Evolutionary conservation across 2,329 filamentous ascomycete genomes (phyloP), one percentile per base, ranked within the genome.

Genomic region (Calonectria multiphialidica): DNA sequence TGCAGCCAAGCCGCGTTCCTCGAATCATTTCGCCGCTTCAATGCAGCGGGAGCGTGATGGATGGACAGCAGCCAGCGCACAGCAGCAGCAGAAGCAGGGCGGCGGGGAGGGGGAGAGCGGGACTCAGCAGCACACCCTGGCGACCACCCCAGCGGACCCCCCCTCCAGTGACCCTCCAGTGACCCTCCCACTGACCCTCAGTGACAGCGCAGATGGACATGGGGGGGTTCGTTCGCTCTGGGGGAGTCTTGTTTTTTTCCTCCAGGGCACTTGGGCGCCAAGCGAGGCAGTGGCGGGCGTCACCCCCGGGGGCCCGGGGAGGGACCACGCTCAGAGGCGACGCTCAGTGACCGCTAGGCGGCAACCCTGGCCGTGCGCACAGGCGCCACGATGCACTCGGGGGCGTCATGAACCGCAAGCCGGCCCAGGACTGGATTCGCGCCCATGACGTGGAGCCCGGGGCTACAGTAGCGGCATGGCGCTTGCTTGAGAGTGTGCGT

Each of bases 1-100:
- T 74, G 62, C 74, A 67, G 55, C 71, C 71, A 68, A 72, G 66
- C 50, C 28, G 30, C 21, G 42, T 47, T 16, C 45, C 28, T n/a
- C 68, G 53, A 70, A 66, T 70, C 68, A 70, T 23, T 21, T 37
- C 40, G 16, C 55, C 7, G 28, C 55, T 23, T 45, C 35, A 15
- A 33, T 62, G 53, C 53, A 57, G 44, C 44, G 42, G 18, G 35
- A 25, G 53, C 23, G 40, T 12, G 40, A 18, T 7, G 9, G 53
- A 15, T 21, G 40, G 25, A 53, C 44, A 62, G 55, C 42, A 30
- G 28, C 28, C 28, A 30, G 28, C 28, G 28, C 28, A 30, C 28
- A 30, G 28, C 8, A 30, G 28, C 28, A 30, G 53, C 66, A 33
- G 21, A 13, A 13, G 21, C 25, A 12, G n/a, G 45, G 45, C n/a